Evolutionary conservation across 306 rosid species (phyloP).

Genomic region (Abrus pulchellus): DNA sequence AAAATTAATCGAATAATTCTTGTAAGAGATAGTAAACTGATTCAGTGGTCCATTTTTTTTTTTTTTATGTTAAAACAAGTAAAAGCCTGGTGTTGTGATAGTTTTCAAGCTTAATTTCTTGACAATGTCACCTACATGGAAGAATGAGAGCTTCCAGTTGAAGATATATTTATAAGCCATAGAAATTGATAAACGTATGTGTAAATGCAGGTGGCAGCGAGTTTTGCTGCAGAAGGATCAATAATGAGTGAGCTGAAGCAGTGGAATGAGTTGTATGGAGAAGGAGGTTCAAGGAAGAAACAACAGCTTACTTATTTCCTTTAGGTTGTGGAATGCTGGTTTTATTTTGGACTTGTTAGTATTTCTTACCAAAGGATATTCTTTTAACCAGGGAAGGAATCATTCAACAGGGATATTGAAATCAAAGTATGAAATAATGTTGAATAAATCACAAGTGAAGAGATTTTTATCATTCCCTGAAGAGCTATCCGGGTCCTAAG

Average conservation of each 20-base stretch:
- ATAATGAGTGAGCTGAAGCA: slow-evolving; percentile 88
- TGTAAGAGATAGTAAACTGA: not conserved
- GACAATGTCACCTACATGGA: not conserved
- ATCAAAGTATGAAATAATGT: slow-evolving; percentile 10
- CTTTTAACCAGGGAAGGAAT: slow-evolving; percentile 41
- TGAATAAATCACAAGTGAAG: slow-evolving; percentile 6
- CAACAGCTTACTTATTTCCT: slow-evolving; percentile 88
- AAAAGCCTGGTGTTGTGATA: not conserved
- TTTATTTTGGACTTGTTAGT: slow-evolving; percentile 33
- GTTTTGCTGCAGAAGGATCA: slow-evolving; percentile 90
- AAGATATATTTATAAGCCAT: not conserved
- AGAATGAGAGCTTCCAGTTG: not conserved
- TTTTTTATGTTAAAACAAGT: not conserved
- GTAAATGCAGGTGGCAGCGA: slow-evolving; percentile 78
- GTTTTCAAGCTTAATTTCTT: not conserved
- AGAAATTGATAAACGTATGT: slow-evolving; percentile 27
- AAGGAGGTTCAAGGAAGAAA: slow-evolving; percentile 95
- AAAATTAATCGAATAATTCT: not conserved
- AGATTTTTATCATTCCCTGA: slow-evolving; percentile 34
- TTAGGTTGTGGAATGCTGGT: slow-evolving; percentile 47
- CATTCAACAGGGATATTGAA: slow-evolving; percentile 38
- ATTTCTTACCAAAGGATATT: slow-evolving; percentile 39
- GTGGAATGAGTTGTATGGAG: slow-evolving; percentile 93
- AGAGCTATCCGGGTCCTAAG: slow-evolving; percentile 26
- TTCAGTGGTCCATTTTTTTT: slow-evolving; percentile 1